phyloP scores from a whole-genome alignment of 495 filamentous ascomycete genomes.

The Jackrogersella multiformis region DNA sequence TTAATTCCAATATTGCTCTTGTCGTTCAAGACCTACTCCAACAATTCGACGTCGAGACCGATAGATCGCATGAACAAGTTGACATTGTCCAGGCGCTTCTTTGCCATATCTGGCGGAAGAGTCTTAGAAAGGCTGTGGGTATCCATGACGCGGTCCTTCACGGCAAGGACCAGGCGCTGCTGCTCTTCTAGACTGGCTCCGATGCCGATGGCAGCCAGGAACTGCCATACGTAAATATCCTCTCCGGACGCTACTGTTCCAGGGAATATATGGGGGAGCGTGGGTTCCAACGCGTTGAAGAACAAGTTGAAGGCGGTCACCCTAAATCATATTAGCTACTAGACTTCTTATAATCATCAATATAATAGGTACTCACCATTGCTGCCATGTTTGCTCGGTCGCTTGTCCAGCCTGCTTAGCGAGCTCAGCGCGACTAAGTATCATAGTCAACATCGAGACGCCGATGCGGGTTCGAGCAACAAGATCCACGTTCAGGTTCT shows the following conservation, averaged over 20 bases:
- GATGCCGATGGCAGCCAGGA: slow-evolving; percentile 91
- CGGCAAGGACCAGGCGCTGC: slow-evolving; percentile 89
- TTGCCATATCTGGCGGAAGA: slow-evolving; percentile 83
- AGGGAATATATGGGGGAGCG: slow-evolving; percentile 85
- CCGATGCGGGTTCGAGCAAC: slow-evolving; percentile 87
- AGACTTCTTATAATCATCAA: not conserved
- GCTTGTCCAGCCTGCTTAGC: slow-evolving; percentile 79
- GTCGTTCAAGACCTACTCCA: slow-evolving; percentile 56
- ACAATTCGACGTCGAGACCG: slow-evolving; percentile 92
- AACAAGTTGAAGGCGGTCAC: slow-evolving; percentile 77
- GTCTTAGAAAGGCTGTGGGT: slow-evolving; percentile 88
- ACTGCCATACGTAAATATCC: slow-evolving; percentile 97
- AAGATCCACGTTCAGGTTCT: slow-evolving; percentile 78
- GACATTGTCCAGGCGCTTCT: slow-evolving; percentile 84
- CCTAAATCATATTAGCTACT: slow-evolving; percentile 50
- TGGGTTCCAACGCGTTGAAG: slow-evolving; percentile 86
- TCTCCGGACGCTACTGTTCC: slow-evolving; percentile 81
- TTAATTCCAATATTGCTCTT: slow-evolving; percentile 52
- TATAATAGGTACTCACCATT: slow-evolving; percentile 73
- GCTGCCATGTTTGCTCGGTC: slow-evolving; percentile 76
- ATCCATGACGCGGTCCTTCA: slow-evolving; percentile 99
- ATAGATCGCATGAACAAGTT: slow-evolving; percentile 99
- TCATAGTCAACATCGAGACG: slow-evolving; percentile 89
- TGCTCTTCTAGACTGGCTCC: slow-evolving; percentile 93
- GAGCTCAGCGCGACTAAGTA: slow-evolving; percentile 91